phyloP scores from a whole-genome alignment of 1,284 basidiomycete genomes.

The Earliella scabrosa region DNA sequence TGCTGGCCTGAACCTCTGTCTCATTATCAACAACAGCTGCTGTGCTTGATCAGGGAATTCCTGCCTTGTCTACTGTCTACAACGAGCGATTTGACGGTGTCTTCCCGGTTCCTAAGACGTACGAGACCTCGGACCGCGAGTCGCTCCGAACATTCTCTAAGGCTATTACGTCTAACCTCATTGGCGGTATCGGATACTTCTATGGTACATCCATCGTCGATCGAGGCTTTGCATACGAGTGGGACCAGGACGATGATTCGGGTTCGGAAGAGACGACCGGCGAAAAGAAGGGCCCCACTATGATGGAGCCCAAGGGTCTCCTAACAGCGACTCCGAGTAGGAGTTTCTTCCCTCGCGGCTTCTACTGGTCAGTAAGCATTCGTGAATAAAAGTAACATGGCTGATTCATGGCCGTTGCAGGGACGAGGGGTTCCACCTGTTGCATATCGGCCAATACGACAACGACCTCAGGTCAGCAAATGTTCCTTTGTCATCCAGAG shows the following conservation, averaged over 20 bases:
- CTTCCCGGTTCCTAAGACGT: conserved; percentile 70
- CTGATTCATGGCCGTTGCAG: no score
- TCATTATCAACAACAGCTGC: conserved; percentile 44
- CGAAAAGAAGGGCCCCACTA: conserved; percentile 56
- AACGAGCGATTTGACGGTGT: conserved; percentile 67
- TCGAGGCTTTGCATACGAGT: conserved; percentile 82
- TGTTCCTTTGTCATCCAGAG: not conserved
- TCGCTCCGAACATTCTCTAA: conserved; percentile 79
- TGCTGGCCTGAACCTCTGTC: not conserved
- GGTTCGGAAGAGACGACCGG: conserved; percentile 44
- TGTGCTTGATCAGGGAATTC: conserved; percentile 69
- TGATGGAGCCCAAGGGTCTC: conserved; percentile 78
- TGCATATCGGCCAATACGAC: conserved; percentile 92
- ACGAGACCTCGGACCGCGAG: conserved; percentile 49
- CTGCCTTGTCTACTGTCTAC: conserved; percentile 66
- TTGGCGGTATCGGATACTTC: conserved; percentile 94
- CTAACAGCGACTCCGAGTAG: conserved; percentile 93
- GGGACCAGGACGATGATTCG: conserved; percentile 81
- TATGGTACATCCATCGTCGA: conserved; percentile 92
- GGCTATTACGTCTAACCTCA: conserved; percentile 85
- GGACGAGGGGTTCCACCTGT: conserved; percentile 96
- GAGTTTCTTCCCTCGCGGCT: conserved; percentile 95
- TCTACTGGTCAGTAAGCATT: conserved; percentile 80
- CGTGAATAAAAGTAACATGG: no score
- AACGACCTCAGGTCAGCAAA: conserved; percentile 77